Base-by-base conservation (phyloP, 1,139 yeast species). In the Debaryomyces sp. region DNA sequence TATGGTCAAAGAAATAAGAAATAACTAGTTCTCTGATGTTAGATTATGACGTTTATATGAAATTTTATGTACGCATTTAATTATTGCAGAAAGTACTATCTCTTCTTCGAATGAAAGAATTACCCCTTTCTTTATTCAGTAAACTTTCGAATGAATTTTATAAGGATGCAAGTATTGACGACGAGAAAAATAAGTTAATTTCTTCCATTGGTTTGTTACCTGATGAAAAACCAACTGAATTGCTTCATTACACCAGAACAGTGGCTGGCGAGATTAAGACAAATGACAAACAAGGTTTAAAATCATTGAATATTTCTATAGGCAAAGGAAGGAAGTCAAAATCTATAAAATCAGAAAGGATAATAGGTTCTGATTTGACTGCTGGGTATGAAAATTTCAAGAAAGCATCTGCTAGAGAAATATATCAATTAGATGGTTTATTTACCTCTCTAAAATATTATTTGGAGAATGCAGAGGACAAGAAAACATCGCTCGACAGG, bases 1-100 rank as follows among this genome's bases (percentile, higher is more conserved):
- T 88, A 87, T 57, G 91, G 91, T 54, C 66, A 71, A 51, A 75
- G 79, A 63, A 72, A 18, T 18, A 18, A 18, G 21, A 18, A 18
- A 18, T 18, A 18, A 18, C 4, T 18, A 18, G 21, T 18, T 18
- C 21, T 9, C 22, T 32, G 4, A 22, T n/a, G n/a, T 35, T 18
- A 9, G 17, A 5, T 27, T 35, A 35, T 35, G 15, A 35, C 18
- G 38, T 21, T 23, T 35, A 35, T 35, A 37, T 24, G 41, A 24
- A 24, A 23, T 13, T n/a, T 23, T 26, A n/a, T 10, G 18, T 22
- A 22, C 24, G 27, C 24, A 32, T n/a, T 10, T 32, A 15, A 18
- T 27, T 26, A 26, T 12, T 15, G 8, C 17, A 13, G 33, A 26
- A 27, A 15, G 30, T 27, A 26, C 17, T 7, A 26, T 13, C 21